A percentile compares a stretch with the other conserved stretches of the same genome.
phyloP scores from a whole-genome alignment of 2,329 filamentous ascomycete species.

The Trichoderma cornu-damae region DNA sequence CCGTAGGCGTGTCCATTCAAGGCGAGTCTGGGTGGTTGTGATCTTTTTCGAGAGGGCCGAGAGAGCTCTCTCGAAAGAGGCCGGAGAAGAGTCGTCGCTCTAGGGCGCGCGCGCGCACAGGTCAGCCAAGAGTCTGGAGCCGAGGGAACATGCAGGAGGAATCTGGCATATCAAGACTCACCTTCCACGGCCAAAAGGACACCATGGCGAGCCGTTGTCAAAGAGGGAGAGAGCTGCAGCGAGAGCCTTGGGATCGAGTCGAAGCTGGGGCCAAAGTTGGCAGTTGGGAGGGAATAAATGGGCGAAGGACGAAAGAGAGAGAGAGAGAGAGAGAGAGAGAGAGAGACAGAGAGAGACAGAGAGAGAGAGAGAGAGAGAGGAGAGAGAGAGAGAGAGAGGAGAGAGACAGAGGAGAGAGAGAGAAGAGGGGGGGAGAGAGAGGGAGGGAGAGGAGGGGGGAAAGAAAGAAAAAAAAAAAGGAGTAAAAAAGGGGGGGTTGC shows the following conservation, averaged over 20 bases:
- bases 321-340: no score
- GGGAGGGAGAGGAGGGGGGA: background rate
- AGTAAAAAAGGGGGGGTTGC: background rate
- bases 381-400: background rate
- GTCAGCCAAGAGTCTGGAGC: background rate
- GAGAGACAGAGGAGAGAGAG: background rate
- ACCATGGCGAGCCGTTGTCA: constrained; percentile 55
- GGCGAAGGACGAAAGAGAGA: background rate
- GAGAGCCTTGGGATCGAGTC: background rate
- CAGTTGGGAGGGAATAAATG: background rate
- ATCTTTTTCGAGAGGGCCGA: constrained; percentile 80
- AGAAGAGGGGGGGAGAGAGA: background rate
- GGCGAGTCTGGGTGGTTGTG: constrained; percentile 62
- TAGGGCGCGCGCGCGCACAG: constrained; percentile 32
- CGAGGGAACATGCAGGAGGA: background rate
- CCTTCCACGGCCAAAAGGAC: constrained; percentile 81
- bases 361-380: background rate
- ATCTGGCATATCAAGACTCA: constrained; percentile 36
- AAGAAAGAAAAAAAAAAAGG: no score
- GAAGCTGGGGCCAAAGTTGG: background rate
- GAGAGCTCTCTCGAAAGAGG: constrained; percentile 88
- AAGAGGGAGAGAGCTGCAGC: background rate
- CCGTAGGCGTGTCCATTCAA: constrained; percentile 67
- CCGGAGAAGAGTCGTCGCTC: constrained; percentile 76
- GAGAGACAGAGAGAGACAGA: no score